phyloP scores from a whole-genome alignment of 352 stramenopile genomes.

The Saprolegnia parasitica region DNA sequence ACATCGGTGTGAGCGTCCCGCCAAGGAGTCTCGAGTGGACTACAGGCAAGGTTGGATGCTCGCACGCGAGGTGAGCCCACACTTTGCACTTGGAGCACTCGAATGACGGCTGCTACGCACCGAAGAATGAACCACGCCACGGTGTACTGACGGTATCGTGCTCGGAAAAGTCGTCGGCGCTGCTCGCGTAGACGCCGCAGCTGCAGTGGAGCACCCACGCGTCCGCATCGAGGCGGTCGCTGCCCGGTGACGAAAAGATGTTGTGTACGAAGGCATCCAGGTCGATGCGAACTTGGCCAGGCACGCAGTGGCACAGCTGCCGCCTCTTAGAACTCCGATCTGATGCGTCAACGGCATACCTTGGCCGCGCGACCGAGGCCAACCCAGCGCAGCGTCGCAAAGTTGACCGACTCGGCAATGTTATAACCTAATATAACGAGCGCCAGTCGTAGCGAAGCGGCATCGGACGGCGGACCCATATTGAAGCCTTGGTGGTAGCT shows the following conservation, averaged over 20 bases:
- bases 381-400: conserved; percentile 84
- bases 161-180: conserved; percentile 35
- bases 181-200: conserved; percentile 63
- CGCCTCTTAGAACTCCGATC: background rate
- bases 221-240: conserved; percentile 44
- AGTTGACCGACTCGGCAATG: conserved; percentile 88
- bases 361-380: conserved; percentile 70
- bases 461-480: conserved; percentile 40
- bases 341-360: conserved; percentile 30
- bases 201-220: conserved; percentile 73
- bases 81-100: conserved; percentile 76
- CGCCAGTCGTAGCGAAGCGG: background rate
- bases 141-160: too few species aligned
- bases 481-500: conserved; percentile 89
- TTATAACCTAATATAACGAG: conserved; percentile 87
- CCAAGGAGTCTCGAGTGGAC: conserved; percentile 15
- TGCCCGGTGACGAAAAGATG: conserved; percentile 44
- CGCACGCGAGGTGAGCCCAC: conserved; percentile 66
- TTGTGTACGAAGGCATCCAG: conserved; percentile 79
- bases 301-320: conserved; percentile 78
- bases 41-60: conserved; percentile 44
- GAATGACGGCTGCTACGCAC: conserved; percentile 65
- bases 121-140: background rate
- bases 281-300: conserved; percentile 78
- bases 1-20: background rate